These are phyloP conservation scores for Aspergillus sclerotiicarbonarius DNA, from an alignment of 495 filamentous ascomycete genomes.

Conservation along the genomic window DNA sequence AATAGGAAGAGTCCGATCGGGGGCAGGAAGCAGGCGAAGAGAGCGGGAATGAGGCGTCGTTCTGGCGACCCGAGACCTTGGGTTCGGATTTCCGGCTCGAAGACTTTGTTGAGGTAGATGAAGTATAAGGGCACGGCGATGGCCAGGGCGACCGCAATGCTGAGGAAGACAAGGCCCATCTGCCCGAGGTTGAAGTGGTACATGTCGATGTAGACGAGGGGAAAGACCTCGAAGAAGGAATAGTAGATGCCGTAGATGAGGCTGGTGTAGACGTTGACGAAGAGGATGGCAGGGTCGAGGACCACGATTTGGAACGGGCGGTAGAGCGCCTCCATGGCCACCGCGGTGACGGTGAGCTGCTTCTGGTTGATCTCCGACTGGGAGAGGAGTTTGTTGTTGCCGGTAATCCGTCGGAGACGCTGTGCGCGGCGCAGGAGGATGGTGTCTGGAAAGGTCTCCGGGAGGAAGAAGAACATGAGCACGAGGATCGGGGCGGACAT, in stretches of 20 bases:
- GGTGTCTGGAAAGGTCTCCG: conserved; percentile 48
- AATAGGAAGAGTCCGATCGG: conserved; percentile 63
- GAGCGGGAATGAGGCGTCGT: conserved; percentile 52
- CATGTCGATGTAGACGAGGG: conserved; percentile 62
- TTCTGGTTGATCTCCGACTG: conserved; percentile 43
- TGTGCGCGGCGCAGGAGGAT: conserved; percentile 48
- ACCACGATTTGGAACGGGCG: conserved; percentile 62
- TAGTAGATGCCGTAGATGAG: conserved; percentile 69
- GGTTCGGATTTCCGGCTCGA: conserved; percentile 4
- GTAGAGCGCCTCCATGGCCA: conserved; percentile 58
- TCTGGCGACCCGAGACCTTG: conserved; percentile 27
- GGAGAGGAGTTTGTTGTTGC: conserved; percentile 35
- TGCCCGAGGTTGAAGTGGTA: conserved; percentile 62
- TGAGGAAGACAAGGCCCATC: conserved; percentile 63
- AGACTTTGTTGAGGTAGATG: conserved; percentile 30
- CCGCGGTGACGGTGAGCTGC: conserved; percentile 33
- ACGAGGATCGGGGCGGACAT: conserved; percentile 42
- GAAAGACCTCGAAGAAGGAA: conserved; percentile 72
- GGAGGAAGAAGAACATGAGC: conserved; percentile 50
- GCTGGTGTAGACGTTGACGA: conserved; percentile 60
- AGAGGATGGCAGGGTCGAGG: conserved; percentile 61
- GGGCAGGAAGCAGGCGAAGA: conserved; percentile 50
- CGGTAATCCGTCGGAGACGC: conserved; percentile 36
- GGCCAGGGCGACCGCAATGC: conserved; percentile 56
- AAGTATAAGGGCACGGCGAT: conserved; percentile 45